phyloP scores from a whole-genome alignment of 2,329 filamentous ascomycete genomes.

The Pestalotiopsis sp. region DNA sequence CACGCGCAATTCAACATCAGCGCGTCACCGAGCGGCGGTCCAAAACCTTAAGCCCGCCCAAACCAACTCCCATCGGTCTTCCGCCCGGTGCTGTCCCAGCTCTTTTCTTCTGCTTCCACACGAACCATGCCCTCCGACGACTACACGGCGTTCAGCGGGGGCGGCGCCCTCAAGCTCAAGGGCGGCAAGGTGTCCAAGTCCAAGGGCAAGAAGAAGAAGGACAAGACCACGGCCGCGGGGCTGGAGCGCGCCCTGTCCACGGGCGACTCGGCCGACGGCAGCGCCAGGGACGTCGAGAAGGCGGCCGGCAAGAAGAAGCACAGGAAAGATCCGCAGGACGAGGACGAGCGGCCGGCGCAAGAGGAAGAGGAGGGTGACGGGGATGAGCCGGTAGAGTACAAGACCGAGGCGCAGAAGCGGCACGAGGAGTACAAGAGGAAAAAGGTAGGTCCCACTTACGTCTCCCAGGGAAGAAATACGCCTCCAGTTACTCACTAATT shows the following conservation, averaged over 20 bases:
- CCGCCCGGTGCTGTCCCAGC: not conserved
- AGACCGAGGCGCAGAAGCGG: constrained; percentile 83
- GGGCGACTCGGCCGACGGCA: constrained; percentile 40
- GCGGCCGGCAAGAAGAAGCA: constrained; percentile 21
- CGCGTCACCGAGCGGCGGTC: not conserved
- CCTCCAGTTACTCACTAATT: not conserved
- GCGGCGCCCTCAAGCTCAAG: constrained; percentile 85
- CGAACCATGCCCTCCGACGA: constrained; percentile 71
- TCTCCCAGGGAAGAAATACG: not conserved
- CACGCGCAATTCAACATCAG: not conserved
- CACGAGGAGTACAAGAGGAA: constrained; percentile 82
- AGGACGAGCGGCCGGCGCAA: constrained; percentile 25
- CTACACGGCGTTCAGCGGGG: constrained; percentile 66
- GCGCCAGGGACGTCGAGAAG: constrained; percentile 31
- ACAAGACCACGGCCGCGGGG: constrained; percentile 45
- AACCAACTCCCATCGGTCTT: not conserved
- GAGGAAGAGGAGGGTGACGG: constrained; percentile 36
- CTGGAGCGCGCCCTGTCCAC: constrained; percentile 51
- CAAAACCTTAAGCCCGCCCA: not conserved
- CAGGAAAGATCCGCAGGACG: constrained; percentile 25
- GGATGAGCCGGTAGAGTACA: constrained; percentile 44
- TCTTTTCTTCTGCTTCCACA: not conserved
- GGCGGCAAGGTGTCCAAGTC: constrained; percentile 67
- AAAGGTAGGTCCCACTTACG: constrained; percentile 59
- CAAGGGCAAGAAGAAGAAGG: constrained; percentile 65